Evolutionary conservation across 2,329 filamentous ascomycete genomes (phyloP).

Genomic region (Fusarium falciforme): DNA sequence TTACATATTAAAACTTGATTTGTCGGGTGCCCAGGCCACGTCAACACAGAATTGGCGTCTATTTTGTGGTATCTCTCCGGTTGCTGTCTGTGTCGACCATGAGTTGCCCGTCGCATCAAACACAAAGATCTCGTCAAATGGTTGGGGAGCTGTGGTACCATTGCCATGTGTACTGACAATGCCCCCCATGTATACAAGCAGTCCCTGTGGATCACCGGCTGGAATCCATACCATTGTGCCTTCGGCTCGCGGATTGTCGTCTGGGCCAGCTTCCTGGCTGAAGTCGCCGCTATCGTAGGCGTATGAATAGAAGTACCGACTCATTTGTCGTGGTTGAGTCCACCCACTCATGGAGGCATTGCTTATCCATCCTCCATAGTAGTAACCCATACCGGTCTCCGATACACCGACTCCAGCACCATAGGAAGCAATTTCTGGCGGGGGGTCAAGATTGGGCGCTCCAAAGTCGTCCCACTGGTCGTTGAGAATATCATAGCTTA

Average conservation of each 20-base stretch:
- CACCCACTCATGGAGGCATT: slow-evolving; percentile 14
- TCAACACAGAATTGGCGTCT: slow-evolving; percentile 15
- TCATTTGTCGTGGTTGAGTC: not conserved
- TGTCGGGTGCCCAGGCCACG: slow-evolving; percentile 13
- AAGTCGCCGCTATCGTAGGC: not conserved
- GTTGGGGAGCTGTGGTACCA: not conserved
- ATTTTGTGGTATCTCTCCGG: slow-evolving; percentile 6
- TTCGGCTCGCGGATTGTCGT: slow-evolving; percentile 3
- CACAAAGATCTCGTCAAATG: slow-evolving; percentile 13
- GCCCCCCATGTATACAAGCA: slow-evolving; percentile 18
- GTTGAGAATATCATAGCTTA: slow-evolving; percentile 13
- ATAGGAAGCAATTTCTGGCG: not conserved
- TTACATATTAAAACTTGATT: slow-evolving; percentile 18
- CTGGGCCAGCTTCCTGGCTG: not conserved
- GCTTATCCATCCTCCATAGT: slow-evolving; percentile 12
- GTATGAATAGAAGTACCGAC: not conserved
- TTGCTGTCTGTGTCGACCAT: slow-evolving; percentile 11
- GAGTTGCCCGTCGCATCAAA: slow-evolving; percentile 4
- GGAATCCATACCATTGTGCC: slow-evolving; percentile 15
- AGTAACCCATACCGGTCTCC: slow-evolving; percentile 13
- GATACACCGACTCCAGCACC: slow-evolving; percentile 10
- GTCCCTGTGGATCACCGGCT: slow-evolving; percentile 3
- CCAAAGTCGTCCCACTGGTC: slow-evolving; percentile 13
- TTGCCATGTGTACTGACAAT: not conserved
- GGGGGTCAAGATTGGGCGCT: not conserved